Evolutionary conservation across 2,329 filamentous ascomycete species (phyloP).

Genomic region (Ascochyta koolunga): DNA sequence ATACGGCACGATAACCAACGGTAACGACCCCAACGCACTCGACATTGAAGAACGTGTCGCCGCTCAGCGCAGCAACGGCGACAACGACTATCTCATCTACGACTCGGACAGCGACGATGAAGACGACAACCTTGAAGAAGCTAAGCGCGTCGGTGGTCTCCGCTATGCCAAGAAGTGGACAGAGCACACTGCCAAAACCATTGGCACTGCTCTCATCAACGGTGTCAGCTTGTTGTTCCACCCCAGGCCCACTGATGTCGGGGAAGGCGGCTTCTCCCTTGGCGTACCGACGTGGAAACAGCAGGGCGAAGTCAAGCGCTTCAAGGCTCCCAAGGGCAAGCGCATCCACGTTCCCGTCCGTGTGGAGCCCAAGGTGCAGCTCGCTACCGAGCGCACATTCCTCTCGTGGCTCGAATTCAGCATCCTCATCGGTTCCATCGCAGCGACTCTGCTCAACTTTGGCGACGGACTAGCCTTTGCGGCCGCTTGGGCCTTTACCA

Average conservation of each 20-base stretch:
- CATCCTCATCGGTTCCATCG: conserved; percentile 76
- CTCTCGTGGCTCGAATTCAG: conserved; percentile 97
- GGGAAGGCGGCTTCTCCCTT: conserved; percentile 48
- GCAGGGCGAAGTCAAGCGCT: conserved; percentile 51
- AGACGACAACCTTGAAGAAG: conserved; percentile 76
- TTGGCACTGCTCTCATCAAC: conserved; percentile 43
- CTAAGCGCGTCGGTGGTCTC: conserved; percentile 76
- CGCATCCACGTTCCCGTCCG: conserved; percentile 91
- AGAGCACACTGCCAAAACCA: conserved; percentile 58
- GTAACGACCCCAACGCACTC: conserved; percentile 52
- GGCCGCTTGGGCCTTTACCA: conserved; percentile 75
- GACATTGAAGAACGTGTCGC: conserved; percentile 87
- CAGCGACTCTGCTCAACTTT: conserved; percentile 51
- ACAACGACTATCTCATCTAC: conserved; percentile 85
- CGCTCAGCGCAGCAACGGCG: conserved; percentile 65
- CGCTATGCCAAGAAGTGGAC: conserved; percentile 69
- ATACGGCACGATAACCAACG: conserved; percentile 51
- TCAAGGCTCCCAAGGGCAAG: conserved; percentile 81
- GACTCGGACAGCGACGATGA: conserved; percentile 88
- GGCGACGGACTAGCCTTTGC: conserved; percentile 45
- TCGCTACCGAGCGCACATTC: conserved; percentile 95
- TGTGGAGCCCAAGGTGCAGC: conserved; percentile 97
- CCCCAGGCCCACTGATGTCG: conserved; percentile 53
- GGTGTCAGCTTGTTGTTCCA: conserved; percentile 42
- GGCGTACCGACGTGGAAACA: conserved; percentile 53